phyloP scores from a whole-genome alignment of 345 rosid genomes.

The Jatropha curcas region DNA sequence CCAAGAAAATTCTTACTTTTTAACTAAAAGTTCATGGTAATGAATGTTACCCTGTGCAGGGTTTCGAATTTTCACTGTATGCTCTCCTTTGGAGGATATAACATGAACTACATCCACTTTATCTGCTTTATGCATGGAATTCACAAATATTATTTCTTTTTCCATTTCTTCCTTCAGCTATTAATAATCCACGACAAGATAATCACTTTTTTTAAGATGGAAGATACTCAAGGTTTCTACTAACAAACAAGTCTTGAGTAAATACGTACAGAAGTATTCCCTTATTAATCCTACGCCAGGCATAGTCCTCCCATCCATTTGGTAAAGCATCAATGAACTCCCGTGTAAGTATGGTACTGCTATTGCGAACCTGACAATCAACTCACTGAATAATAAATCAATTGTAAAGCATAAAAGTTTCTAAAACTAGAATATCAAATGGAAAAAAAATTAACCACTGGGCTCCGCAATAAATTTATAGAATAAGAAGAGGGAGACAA shows the following conservation, averaged over 20 bases:
- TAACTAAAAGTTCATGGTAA: slow-evolving; percentile 2
- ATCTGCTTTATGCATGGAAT: background rate
- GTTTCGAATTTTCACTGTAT: background rate
- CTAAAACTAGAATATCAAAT: background rate
- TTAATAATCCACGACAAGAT: background rate
- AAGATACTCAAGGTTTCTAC: too few species aligned
- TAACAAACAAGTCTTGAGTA: background rate
- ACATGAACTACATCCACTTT: background rate
- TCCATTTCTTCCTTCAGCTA: background rate
- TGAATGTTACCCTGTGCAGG: background rate
- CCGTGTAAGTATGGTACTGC: slow-evolving; percentile 86
- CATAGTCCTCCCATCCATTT: slow-evolving; percentile 96
- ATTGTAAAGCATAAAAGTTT: slow-evolving; percentile 30
- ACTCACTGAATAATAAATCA: slow-evolving; percentile 49
- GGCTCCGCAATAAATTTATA: background rate
- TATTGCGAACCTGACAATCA: slow-evolving; percentile 82
- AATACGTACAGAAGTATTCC: slow-evolving; percentile 78
- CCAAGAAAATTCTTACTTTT: background rate
- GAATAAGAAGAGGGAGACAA: background rate
- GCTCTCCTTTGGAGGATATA: slow-evolving; percentile 8
- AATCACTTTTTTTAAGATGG: slow-evolving; percentile 1
- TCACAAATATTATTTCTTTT: background rate
- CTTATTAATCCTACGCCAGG: slow-evolving; percentile 94
- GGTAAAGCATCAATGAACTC: slow-evolving; percentile 90
- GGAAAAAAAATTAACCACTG: background rate